Base-by-base conservation (phyloP, 2,329 filamentous ascomycete species). In the Fusarium sp. region DNA sequence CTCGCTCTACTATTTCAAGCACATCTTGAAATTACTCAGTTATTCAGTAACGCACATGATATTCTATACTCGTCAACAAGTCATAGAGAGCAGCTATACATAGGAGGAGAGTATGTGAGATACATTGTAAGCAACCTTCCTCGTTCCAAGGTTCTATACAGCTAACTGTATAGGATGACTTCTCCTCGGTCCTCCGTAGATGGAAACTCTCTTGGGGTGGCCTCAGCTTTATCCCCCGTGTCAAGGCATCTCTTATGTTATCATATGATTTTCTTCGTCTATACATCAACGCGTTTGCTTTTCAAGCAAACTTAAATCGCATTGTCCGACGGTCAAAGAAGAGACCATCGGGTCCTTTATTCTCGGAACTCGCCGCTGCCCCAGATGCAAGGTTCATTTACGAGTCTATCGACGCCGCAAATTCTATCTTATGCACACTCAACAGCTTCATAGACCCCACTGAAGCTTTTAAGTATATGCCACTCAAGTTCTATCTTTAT, bases 231-330 rank as follows among this genome's bases (percentile, higher is more conserved):
- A 92, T 91, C 3, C 86, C 89, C 3, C 88, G 89, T 11, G 87
- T 93, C 72, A 93, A 93, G 79, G 89, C 90, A 7, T 92, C 89
- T 10, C 81, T 94, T 6, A 85, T 93, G 31, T 86, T 94, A 77
- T 92, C 91, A 1, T 93, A 93, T 77, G 91, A 94, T 74, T 94
- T 93, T 77, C 82, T 94, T 4, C 87, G 92, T 12, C 85, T 94
- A 2, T 94, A 94, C 79, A 92, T 92, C 56, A 93, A 93, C 66
- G 92, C 92, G 0, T 94, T 94, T 78, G 92, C 92, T 4, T 94
- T 94, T 74, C 92, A 94, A 78, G 92, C 92, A 6, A 92, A 91
- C 88, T 56, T 89, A 82, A 75, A 88, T 86, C 77, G 87, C 81
- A 63, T 81, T 82, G 72, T 85, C 10, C 52, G 78, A 13, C 64